Conservation (phyloP, 1,284 basidiomycete genomes). For the Golubevia pallescens region DNA sequence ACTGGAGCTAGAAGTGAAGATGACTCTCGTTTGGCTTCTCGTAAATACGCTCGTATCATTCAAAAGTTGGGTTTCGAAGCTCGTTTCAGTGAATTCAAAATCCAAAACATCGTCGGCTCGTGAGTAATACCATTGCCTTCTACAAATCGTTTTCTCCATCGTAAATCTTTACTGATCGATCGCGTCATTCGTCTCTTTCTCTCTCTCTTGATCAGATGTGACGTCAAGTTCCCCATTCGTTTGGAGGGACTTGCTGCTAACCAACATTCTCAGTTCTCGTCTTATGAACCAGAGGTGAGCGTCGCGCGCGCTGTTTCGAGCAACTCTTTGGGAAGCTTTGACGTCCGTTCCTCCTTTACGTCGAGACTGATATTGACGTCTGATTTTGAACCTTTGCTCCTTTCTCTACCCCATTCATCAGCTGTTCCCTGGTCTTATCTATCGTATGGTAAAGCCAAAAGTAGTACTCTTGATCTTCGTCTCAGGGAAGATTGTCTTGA, state of each 20-base stretch:
- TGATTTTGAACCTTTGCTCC: neutral
- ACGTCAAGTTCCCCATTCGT: conserved; percentile 64
- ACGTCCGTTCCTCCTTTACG: neutral
- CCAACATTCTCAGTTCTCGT: conserved; percentile 61
- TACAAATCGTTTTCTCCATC: neutral
- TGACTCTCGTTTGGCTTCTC: conserved; percentile 57
- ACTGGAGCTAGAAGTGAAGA: conserved; percentile 64
- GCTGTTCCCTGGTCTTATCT: conserved; percentile 62
- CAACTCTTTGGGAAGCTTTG: neutral
- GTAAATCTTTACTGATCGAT: neutral
- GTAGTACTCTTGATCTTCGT: conserved; percentile 64
- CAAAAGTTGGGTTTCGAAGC: conserved; percentile 65
- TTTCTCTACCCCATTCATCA: too few relatives aligned
- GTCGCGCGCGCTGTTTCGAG: neutral
- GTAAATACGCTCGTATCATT: conserved; percentile 63
- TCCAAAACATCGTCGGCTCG: conserved; percentile 64
- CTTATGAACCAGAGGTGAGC: conserved; percentile 53
- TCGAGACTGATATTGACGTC: too few relatives aligned
- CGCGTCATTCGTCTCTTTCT: neutral
- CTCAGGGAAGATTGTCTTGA: conserved; percentile 64
- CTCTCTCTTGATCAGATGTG: conserved; percentile 26
- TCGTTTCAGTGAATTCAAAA: conserved; percentile 64
- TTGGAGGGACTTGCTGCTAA: conserved; percentile 60
- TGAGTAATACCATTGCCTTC: conserved; percentile 7
- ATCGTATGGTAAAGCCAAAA: conserved; percentile 64